These are phyloP conservation scores for Gossypium lobatum DNA, from an alignment of 441 rosid genomes.

Conservation along the genomic window DNA sequence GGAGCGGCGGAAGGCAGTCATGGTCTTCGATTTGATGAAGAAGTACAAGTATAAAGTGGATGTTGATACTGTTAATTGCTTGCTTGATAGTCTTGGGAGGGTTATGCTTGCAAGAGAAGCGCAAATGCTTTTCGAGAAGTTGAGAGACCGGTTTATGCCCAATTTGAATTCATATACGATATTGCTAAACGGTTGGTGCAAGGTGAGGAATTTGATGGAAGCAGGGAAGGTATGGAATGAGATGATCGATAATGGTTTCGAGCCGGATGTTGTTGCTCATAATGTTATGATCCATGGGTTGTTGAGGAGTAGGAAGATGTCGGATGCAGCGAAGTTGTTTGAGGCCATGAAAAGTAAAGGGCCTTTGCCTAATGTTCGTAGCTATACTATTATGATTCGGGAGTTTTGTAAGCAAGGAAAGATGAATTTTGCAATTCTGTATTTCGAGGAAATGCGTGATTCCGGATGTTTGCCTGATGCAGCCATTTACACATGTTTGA, in stretches of 20 bases:
- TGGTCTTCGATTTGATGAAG: slow-evolving; percentile 86
- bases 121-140: slow-evolving; percentile 52
- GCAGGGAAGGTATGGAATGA: slow-evolving; percentile 84
- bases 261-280: slow-evolving; percentile 63
- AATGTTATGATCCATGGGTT: slow-evolving; percentile 80
- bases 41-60: slow-evolving; percentile 59
- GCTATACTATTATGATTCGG: slow-evolving; percentile 67
- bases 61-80: slow-evolving; percentile 55
- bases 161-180: slow-evolving; percentile 68
- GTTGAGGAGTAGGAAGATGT: slow-evolving; percentile 53
- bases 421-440: slow-evolving; percentile 65
- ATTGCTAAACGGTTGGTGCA: slow-evolving; percentile 76
- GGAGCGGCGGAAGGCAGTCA: slow-evolving; percentile 89
- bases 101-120: slow-evolving; percentile 88
- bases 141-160: slow-evolving; percentile 64
- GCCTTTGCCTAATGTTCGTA: slow-evolving; percentile 57
- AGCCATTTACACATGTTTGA: slow-evolving; percentile 71
- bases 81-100: slow-evolving; percentile 78
- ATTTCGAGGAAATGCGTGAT: slow-evolving; percentile 61
- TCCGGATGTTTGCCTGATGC: slow-evolving; percentile 55
- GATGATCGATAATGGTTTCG: slow-evolving; percentile 75
- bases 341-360: slow-evolving; percentile 82
- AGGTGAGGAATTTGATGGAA: slow-evolving; percentile 72
- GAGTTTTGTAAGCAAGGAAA: slow-evolving; percentile 64
- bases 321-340: slow-evolving; percentile 74